A percentile compares a stretch with the other conserved stretches of the same genome.
Evolutionary conservation across 2,329 filamentous ascomycete genomes (phyloP).

Genomic region (Sphaerulina vaccinii): DNA sequence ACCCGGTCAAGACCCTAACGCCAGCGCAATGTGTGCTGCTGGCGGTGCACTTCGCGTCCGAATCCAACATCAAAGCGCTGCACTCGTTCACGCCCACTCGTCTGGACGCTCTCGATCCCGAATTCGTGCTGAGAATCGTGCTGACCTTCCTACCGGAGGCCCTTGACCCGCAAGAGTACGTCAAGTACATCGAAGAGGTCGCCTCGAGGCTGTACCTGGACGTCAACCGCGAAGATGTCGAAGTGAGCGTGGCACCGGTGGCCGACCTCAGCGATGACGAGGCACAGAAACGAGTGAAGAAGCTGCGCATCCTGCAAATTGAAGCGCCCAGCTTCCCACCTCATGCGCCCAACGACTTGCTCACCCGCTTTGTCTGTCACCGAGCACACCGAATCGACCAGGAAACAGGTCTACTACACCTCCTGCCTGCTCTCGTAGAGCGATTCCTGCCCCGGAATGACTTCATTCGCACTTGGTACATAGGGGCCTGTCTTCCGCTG

Average conservation of each 20-base stretch:
- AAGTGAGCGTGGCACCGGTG: slow-evolving; percentile 58
- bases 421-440: slow-evolving; percentile 64
- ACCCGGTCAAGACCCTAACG: slow-evolving; percentile 49
- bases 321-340: slow-evolving; percentile 49
- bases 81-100: slow-evolving; percentile 59
- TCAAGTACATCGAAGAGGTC: slow-evolving; percentile 60
- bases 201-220: slow-evolving; percentile 48
- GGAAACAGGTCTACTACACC: slow-evolving; percentile 68
- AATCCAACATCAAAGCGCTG: slow-evolving; percentile 63
- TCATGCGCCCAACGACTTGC: slow-evolving; percentile 53
- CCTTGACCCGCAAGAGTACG: slow-evolving; percentile 61
- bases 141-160: slow-evolving; percentile 76
- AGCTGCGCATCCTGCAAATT: slow-evolving; percentile 63
- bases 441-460: slow-evolving; percentile 66
- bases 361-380: slow-evolving; percentile 65
- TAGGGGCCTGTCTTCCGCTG: slow-evolving; percentile 67
- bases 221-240: slow-evolving; percentile 41
- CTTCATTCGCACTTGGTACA: slow-evolving; percentile 65
- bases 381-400: slow-evolving; percentile 68
- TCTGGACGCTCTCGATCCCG: slow-evolving; percentile 58
- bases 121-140: slow-evolving; percentile 69
- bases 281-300: slow-evolving; percentile 63
- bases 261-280: slow-evolving; percentile 60
- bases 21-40: slow-evolving; percentile 70
- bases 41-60: slow-evolving; percentile 67